Evolutionary conservation across 768 basidiomycete species (phyloP).

Genomic region (Phaeotremella fagi): DNA sequence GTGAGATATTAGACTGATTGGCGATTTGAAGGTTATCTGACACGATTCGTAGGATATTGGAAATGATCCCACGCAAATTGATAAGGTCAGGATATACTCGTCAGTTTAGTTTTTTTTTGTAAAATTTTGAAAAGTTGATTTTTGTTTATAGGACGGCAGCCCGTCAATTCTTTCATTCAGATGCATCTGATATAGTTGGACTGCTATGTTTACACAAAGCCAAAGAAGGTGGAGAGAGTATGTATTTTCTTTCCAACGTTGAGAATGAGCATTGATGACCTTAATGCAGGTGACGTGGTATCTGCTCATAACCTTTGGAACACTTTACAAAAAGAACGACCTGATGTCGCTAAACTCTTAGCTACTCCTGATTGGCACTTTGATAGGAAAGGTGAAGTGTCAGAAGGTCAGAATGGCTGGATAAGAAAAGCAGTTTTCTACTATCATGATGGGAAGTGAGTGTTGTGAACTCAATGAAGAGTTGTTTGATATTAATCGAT

Average conservation of each 20-base stretch:
- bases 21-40: too few species aligned
- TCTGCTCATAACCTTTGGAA: conserved; percentile 45
- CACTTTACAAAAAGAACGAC: conserved; percentile 39
- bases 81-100: conserved; percentile 36
- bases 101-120: neutral
- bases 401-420: conserved; percentile 39
- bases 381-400: conserved; percentile 47
- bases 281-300: conserved; percentile 28
- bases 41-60: conserved; percentile 39
- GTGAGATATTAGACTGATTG: too few species aligned
- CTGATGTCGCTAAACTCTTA: conserved; percentile 40
- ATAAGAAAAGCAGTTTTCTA: conserved; percentile 29
- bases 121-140: neutral
- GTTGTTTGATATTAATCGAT: neutral
- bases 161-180: conserved; percentile 46
- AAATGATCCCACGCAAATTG: conserved; percentile 45
- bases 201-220: conserved; percentile 46
- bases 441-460: conserved; percentile 25
- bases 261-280: neutral
- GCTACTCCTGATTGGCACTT: conserved; percentile 44
- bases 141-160: conserved; percentile 12
- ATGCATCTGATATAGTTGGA: conserved; percentile 44
- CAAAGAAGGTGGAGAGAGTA: conserved; percentile 41
- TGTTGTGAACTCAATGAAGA: neutral
- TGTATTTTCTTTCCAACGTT: neutral